Evolutionary conservation across 306 rosid genomes (phyloP), one percentile per base, ranked within the genome.

Genomic region (Vicia faba): DNA sequence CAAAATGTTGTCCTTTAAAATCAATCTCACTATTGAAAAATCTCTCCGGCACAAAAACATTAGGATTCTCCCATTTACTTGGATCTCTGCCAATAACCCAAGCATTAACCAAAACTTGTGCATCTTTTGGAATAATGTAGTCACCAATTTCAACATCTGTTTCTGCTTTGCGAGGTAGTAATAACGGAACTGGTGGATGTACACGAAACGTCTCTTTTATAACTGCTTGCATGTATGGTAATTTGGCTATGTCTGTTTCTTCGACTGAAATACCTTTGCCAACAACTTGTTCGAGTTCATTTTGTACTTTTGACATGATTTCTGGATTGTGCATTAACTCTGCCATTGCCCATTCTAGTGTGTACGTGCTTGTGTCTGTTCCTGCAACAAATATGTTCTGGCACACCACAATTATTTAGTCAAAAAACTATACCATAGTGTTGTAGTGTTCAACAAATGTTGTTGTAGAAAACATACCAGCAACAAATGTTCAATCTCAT

Each of bases 281-380:
- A 6, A 88, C 83, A n/a, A 49, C 73, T 59, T 78, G 39, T 7
- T 46, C 38, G 0, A 77, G 79, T 55, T 85, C 88, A n/a, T 61
- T 61, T 69, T 70, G 56, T 0, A 82, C 73, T 68, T 78, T 85
- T 44, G 78, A 68, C 62, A 83, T 62, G 40, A 62, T 20, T 56
- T 70, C 61, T 18, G 88, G 86, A 71, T 70, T 81, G 40, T 63
- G 77, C 11, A 88, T 58, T 5, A 85, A 15, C 61, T 76, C 75
- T 35, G 87, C 83, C 91, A 85, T 85, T 40, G 91, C 84, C 89
- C 88, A 85, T 49, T 74, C 86, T 0, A 81, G 13, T 9, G 77
- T 64, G 3, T 66, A 8, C 13, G 91, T 63, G 2, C 83, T 83
- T 67, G 91, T 83, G n/a, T 85, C 91, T 0, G 81, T 83, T 5